Evolutionary conservation across 768 basidiomycete genomes (phyloP), one percentile per base, ranked within the genome.

Genomic region (Auriscalpium microsporum): DNA sequence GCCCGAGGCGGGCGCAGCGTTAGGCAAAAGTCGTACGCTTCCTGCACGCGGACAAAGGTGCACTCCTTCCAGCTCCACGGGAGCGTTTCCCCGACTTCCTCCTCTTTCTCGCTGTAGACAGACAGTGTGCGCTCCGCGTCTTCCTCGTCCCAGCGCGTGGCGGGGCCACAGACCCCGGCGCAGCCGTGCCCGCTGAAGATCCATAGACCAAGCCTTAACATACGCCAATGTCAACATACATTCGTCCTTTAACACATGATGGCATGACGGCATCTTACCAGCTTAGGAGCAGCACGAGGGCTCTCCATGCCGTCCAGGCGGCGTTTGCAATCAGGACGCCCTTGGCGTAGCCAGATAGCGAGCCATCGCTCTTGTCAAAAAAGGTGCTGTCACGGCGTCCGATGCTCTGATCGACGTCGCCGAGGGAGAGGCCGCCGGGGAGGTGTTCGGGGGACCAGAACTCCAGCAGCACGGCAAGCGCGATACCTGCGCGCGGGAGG

Each of bases 91-190:
- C 75, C 75, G 14, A 66, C 63, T 28, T 80, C 79, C 11, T 71
- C 58, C 40, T 71, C 67, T 19, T 77, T 71, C 50, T 82, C 82
- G 56, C 72, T 76, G 62, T 80, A 78, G 21, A 74, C 62, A 4
- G 80, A 76, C 44, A 73, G 66, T 3, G 73, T 73, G 72, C 85
- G 86, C 64, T 86, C 84, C 14, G 73, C 75, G 28, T 83, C 82
- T 50, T 86, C 80, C 71, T 92, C 90, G 65, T 92, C 90, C 90
- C 88, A 90, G 59, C 85, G 77, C 63, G 83, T 81, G 13, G 87
- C 81, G 10, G 90, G 90, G 45, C 90, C 90, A 67, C 88, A 90
- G 14, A 92, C 66, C n/a, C 90, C 89, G 49, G 82, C 90, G 48
- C 86, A 87, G 55, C 81, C 80, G 56, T 88, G 79, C 45, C 83